Conservation (phyloP, 164 flowering plant genomes). For the Cinnamomum chago region DNA sequence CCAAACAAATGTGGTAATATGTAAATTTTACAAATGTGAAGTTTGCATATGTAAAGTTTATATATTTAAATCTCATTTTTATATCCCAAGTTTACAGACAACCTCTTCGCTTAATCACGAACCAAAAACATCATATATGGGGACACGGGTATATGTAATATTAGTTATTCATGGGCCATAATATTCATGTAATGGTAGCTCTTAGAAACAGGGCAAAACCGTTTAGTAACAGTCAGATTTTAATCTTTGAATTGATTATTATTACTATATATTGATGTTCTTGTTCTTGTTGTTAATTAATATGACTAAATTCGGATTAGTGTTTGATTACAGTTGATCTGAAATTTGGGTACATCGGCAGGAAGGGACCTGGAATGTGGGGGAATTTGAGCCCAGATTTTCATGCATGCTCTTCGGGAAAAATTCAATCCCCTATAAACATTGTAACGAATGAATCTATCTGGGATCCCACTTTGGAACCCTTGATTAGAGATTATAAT, state of each 20-base stretch:
- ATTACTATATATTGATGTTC: background rate
- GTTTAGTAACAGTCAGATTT: too few relatives aligned
- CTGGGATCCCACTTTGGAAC: conserved; percentile 16
- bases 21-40: too few relatives aligned
- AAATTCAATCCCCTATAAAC: conserved; percentile 53
- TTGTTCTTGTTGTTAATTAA: background rate
- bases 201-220: too few relatives aligned
- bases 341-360: conserved; percentile 33
- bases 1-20: too few relatives aligned
- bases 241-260: background rate
- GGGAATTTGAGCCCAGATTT: conserved; percentile 34
- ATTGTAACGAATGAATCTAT: conserved; percentile 23
- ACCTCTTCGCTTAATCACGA: too few relatives aligned
- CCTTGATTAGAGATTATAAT: conserved; percentile 36
- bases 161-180: too few relatives aligned
- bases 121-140: too few relatives aligned
- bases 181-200: too few relatives aligned
- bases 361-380: conserved; percentile 44
- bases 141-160: too few relatives aligned
- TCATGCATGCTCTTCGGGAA: conserved; percentile 34
- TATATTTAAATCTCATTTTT: too few relatives aligned
- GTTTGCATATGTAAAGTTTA: too few relatives aligned
- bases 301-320: background rate
- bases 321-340: conserved; percentile 3
- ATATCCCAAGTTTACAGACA: too few relatives aligned